Base-by-base conservation (phyloP, 129 eudicot species). In the Lonicera japonica region DNA sequence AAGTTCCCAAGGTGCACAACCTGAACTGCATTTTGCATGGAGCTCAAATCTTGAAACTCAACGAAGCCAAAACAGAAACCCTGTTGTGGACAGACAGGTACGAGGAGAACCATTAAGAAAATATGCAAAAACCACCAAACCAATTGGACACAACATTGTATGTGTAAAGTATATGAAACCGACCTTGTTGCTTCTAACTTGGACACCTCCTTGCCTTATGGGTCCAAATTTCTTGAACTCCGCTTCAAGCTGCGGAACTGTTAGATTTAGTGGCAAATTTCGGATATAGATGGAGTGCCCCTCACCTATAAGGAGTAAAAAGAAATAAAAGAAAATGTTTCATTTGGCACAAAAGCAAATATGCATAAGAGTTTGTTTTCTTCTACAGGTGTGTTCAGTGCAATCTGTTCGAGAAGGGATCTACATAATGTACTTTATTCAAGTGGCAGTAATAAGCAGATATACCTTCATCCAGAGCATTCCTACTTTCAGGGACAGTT, bases 141-240 rank as follows among this genome's bases (percentile, higher is more conserved):
- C 36, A 29, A 29, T 29, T 2, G 36, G 6, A 29, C 36, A 29
- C 36, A 29, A 29, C 6, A 6, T 29, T 29, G 6, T 29, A 29
- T 1, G 6, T 29, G 36, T 29, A 2, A 29, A 29, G 4, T 29
- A 6, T 29, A 6, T 29, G 36, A 29, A 29, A 29, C 73, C 22
- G 55, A 91, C 98, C 96, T 76, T 84, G 25, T 82, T 85, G 80
- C 87, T 87, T 78, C 90, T 82, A 55, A 91, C 96, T 87, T 91
- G 98, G 60, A 84, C 73, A 6, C 98, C 98, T 22, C 75, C 84
- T 36, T 50, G 71, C 63, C 84, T 91, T 15, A 91, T 82, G 12
- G 86, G 70, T 38, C 98, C 98, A 76, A 87, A 91, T 65, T 63
- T 78, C 41, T 77, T 68, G 43, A 91, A 91, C 43, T 77, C 96